Base-by-base conservation (phyloP, 1,284 basidiomycete genomes). In the Apiotrichum veenhuisii region DNA sequence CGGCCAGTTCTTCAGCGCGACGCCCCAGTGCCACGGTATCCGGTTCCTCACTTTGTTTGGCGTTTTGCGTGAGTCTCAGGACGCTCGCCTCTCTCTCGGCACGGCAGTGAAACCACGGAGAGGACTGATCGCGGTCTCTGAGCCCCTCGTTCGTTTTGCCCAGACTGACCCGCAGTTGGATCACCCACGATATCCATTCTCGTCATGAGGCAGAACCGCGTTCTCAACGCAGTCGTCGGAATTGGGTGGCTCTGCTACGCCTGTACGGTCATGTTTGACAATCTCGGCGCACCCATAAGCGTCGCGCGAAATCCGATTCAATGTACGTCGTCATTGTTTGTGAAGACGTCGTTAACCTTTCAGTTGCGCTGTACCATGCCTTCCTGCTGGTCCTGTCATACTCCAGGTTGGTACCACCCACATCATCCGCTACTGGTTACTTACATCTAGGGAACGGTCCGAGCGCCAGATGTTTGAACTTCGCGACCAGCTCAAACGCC, bases 401-500 rank as follows among this genome's bases (percentile, higher is more conserved):
- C 12, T 33, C 18, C 3, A 40, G 18, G 38, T 40, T 14, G n/a
- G n/a, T 40, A 20, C 8, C 23, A n/a, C 22, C 15, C n/a, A n/a
- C n/a, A n/a, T n/a, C n/a, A n/a, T n/a, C n/a, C n/a, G n/a, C n/a
- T n/a, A n/a, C n/a, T n/a, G n/a, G n/a, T n/a, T n/a, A n/a, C n/a
- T n/a, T n/a, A n/a, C 12, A n/a, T 7, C 17, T n/a, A 52, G 42
- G 46, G 78, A 79, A 62, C 60, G 83, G 78, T 79, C 80, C 4
- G 84, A 87, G 62, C 77, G 86, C 34, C 78, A 83, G 43, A 77
- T 85, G 58, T 86, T 84, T 65, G 81, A 80, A 12, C 77, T 87
- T 23, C 80, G 85, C 17, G 82, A 84, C 51, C 85, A 87, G 68
- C 83, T 94, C 64, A 91, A 92, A 75, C 80, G 84, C 7, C 88